Evolutionary conservation across 768 basidiomycete genomes (phyloP), one percentile per base, ranked within the genome.

Genomic region (Lactifluus rugatus): DNA sequence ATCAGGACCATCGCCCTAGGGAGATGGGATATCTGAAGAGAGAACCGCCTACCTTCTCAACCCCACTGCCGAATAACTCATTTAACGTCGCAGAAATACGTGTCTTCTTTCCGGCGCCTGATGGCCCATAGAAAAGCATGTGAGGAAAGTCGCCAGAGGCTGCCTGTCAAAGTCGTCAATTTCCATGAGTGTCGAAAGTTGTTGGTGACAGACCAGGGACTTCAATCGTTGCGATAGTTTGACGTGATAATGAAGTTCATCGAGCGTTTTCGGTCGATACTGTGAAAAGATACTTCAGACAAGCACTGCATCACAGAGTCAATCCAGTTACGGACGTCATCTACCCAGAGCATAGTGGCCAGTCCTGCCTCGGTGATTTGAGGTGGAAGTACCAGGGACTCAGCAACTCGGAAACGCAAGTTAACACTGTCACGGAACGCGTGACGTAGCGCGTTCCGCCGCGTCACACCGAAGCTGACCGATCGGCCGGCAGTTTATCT

Each of bases 61-160:
- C 92, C 1, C 94, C 92, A 45, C 82, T 76, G 0, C 95, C 96
- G 72, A 93, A 99, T 50, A 98, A 70, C 66, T 96, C 85, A 62
- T 86, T 76, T 57, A 99, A 70, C 6, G 91, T 94, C 61, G 89
- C 90, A 64, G 86, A 85, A 65, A 98, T 93, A 37, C 95, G 79
- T 45, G 95, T 98, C 80, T 99, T 99, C 77, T 98, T 98, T 16
- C 95, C 95, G 14, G 95, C 93, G 21, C 95, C 95, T 4, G 90
- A 90, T 9, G 95, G 95, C 0, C 95, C 95, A 67, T 97, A 99
- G 75, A 98, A 95, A 1, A 99, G 81, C 75, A 96, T 85, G 69
- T 99, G 95, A 8, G 95, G 95, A 69, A 99, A 97, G 75, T 98
- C 94, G 0, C 91, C 90, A 1, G 90, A 86, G 1, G 83, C 80